Percentiles rank a stretch among this genome's conserved stretches.
Conservation (phyloP, 345 rosid species). For the Aquilaria yunnanensis region DNA sequence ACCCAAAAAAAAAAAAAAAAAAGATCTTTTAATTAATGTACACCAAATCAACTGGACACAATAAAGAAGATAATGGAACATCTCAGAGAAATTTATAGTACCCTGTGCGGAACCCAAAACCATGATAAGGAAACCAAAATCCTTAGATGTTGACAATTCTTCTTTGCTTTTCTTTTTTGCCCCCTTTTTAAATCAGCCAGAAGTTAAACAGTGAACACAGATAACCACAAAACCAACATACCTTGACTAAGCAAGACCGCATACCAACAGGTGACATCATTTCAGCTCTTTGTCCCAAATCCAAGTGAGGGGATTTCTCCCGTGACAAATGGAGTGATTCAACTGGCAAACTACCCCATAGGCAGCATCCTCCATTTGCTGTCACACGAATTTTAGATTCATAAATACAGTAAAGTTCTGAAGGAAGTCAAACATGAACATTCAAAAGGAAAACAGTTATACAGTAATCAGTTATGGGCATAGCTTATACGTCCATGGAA, state of each 20-base stretch:
- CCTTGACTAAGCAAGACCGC: constrained; percentile 84
- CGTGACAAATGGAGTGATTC: constrained; percentile 59
- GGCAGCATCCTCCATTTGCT: constrained; percentile 88
- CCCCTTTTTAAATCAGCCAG: no score
- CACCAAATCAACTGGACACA: no score
- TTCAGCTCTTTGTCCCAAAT: constrained; percentile 82
- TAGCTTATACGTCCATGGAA: no score
- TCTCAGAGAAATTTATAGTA: no score
- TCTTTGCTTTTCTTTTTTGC: no score
- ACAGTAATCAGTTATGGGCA: not conserved
- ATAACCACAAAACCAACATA: constrained; percentile 18
- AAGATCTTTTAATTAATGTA: no score
- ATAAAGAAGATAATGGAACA: no score
- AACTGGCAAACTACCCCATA: constrained; percentile 74
- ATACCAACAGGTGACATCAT: constrained; percentile 54
- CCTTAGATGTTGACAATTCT: no score
- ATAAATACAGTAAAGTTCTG: constrained; percentile 9
- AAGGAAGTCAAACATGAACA: not conserved
- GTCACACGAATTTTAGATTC: constrained; percentile 14
- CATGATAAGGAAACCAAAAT: no score
- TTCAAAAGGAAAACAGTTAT: not conserved
- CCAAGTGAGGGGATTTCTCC: constrained; percentile 79
- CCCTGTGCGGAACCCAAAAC: no score
- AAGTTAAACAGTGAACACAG: not conserved
- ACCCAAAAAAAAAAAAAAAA: no score